phyloP scores from a whole-genome alignment of 75 land plant genomes.

The Pinus tabuliformis region DNA sequence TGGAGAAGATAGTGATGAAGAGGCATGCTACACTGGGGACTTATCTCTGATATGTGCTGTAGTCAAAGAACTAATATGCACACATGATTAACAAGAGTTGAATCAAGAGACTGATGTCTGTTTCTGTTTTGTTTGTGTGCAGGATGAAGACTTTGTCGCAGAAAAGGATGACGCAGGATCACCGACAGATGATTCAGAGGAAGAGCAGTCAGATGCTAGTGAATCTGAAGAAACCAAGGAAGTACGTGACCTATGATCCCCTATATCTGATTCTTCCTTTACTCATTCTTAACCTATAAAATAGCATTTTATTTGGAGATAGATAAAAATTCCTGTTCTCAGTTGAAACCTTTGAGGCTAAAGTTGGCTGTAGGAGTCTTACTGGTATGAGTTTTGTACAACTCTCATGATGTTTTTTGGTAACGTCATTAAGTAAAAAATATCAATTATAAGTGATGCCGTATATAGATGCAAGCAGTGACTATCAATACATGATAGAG shows the following conservation, averaged over 20 bases:
- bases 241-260: not conserved
- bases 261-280: not conserved
- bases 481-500: no score
- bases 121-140: conserved; percentile 6
- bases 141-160: conserved; percentile 53
- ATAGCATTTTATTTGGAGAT: not conserved
- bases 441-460: no score
- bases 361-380: no score
- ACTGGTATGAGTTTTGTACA: no score
- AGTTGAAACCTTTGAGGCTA: no score
- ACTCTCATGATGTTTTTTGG: no score
- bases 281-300: not conserved
- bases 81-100: not conserved
- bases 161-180: conserved; percentile 57
- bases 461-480: no score
- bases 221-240: conserved; percentile 13
- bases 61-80: not conserved
- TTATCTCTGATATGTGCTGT: conserved; percentile 6
- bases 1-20: conserved; percentile 38
- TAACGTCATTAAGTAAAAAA: no score
- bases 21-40: conserved; percentile 4
- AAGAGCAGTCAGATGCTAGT: conserved; percentile 39
- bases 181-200: conserved; percentile 55
- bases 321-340: not conserved
- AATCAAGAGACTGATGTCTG: not conserved